Percentiles rank a stretch among this genome's conserved stretches.
These are phyloP conservation scores for Candida sonorensis DNA, from an alignment of 805 yeast species.

Conservation along the genomic window DNA sequence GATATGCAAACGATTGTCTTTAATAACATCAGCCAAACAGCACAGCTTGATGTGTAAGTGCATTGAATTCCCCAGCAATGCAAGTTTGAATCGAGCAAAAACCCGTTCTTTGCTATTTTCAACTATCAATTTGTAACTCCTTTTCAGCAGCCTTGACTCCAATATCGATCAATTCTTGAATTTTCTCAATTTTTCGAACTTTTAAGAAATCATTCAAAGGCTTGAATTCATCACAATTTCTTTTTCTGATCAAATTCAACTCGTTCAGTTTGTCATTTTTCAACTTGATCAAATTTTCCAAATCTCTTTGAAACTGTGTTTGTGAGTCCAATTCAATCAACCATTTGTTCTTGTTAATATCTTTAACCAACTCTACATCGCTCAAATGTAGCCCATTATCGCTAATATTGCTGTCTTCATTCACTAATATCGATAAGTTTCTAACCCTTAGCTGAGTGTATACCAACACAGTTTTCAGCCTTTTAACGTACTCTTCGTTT, in stretches of 20 bases:
- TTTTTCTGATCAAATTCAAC: constrained; percentile 34
- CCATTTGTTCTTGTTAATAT: constrained; percentile 28
- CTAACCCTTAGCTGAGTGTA: constrained; percentile 35
- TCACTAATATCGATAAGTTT: constrained; percentile 22
- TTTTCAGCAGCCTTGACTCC: constrained; percentile 29
- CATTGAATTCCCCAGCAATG: too few species aligned
- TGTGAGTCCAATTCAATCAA: constrained; percentile 29
- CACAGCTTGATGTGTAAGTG: too few species aligned
- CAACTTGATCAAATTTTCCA: constrained; percentile 21
- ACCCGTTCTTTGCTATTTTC: too few species aligned
- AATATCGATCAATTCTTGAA: constrained; percentile 32
- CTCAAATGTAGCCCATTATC: too few species aligned
- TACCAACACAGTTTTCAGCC: constrained; percentile 32
- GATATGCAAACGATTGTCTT: too few species aligned
- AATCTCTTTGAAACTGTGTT: constrained; percentile 21
- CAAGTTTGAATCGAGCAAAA: too few species aligned
- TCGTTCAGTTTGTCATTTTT: constrained; percentile 40
- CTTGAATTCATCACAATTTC: constrained; percentile 35
- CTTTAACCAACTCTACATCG: too few species aligned
- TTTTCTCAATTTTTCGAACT: constrained; percentile 45
- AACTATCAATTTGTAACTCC: too few species aligned
- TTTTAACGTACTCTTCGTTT: constrained; percentile 9
- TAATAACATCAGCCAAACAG: too few species aligned
- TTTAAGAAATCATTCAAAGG: constrained; percentile 39
- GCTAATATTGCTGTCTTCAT: background rate